Conservation (phyloP, 805 yeast genomes). For the Starmerella tilneyi region DNA sequence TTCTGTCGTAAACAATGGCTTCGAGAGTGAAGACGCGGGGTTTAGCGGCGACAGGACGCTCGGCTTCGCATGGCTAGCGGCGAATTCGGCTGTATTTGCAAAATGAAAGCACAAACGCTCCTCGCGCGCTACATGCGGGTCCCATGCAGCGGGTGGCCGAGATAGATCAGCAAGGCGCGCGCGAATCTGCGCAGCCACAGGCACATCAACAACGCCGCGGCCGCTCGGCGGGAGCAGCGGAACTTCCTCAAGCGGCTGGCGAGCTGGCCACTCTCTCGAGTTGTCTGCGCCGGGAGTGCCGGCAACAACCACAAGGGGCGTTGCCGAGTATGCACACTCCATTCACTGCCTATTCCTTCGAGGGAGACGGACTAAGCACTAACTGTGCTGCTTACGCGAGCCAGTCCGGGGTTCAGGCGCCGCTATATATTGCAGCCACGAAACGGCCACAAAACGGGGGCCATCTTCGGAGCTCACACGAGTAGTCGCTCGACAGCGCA, state of each 20-base stretch:
- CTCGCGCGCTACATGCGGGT: constrained; percentile 5
- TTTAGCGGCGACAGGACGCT: constrained; percentile 39
- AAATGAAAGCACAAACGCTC: constrained; percentile 12
- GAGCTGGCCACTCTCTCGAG: neutral
- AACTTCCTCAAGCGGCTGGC: constrained; percentile 2
- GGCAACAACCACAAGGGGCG: constrained; percentile 6
- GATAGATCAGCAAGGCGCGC: constrained; percentile 3
- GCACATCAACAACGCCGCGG: constrained; percentile 2
- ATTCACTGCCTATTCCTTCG: neutral
- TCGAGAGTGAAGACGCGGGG: constrained; percentile 32
- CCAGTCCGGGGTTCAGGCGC: too few relatives aligned
- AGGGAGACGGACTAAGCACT: neutral
- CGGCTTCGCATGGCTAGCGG: constrained; percentile 21
- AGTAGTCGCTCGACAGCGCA: too few relatives aligned
- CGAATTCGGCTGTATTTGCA: constrained; percentile 7
- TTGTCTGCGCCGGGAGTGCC: constrained; percentile 5
- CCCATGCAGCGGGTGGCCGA: constrained; percentile 12
- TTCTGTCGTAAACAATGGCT: constrained; percentile 36
- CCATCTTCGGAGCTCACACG: too few relatives aligned
- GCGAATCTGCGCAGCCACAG: constrained; percentile 2
- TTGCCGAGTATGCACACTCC: constrained; percentile 8
- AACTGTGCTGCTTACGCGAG: neutral
- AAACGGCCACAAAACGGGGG: too few relatives aligned
- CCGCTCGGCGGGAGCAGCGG: neutral
- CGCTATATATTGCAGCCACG: too few relatives aligned